Base-by-base conservation (phyloP, 305 asterid genomes). In the Fraxinus baroniana region DNA sequence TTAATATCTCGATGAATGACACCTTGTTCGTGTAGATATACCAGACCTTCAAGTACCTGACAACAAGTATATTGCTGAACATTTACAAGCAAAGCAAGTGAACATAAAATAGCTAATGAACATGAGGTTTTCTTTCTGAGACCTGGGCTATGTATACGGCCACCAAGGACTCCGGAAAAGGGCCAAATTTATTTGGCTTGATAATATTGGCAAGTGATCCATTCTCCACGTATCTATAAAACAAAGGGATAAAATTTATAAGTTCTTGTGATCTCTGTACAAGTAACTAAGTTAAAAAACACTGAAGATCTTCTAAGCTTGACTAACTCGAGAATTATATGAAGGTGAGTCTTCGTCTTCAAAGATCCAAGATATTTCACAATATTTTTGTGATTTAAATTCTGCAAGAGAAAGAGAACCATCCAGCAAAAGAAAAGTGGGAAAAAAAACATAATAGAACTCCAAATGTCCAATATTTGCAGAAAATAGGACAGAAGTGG, bases 131-230 rank as follows among this genome's bases (percentile, higher is more conserved):
- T 26, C n/a, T 66, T 36, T 78, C 78, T 78, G 85, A 91, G 84
- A 97, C 99, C 99, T 97, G 99, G 76, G 99, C 90, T 80, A 97
- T 97, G 89, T 93, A 97, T 80, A 94, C 92, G 83, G 99, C 98
- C 78, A 93, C 99, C 92, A 97, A 83, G 64, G 99, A 94, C 92
- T 97, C 99, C 17, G 99, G 99, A 87, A 97, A 97, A 83, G 99
- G 98, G 78, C 99, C 99, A 88, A 97, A 97, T 90, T 97, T 97
- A 86, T 93, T 97, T 81, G 99, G 99, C 88, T 94, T 97, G 83
- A 97, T 93, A 76, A 94, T 97, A 88, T 94, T 94, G 78, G 98
- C 99, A 77, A 97, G 97, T 68, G 98, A 92, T 73, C 96, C 96
- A 83, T 92, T 92, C 89, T 96, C 99, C 90, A 96, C 98, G 75